Evolutionary conservation across 805 yeast species (phyloP).

Genomic region (Lachancea meyersii): DNA sequence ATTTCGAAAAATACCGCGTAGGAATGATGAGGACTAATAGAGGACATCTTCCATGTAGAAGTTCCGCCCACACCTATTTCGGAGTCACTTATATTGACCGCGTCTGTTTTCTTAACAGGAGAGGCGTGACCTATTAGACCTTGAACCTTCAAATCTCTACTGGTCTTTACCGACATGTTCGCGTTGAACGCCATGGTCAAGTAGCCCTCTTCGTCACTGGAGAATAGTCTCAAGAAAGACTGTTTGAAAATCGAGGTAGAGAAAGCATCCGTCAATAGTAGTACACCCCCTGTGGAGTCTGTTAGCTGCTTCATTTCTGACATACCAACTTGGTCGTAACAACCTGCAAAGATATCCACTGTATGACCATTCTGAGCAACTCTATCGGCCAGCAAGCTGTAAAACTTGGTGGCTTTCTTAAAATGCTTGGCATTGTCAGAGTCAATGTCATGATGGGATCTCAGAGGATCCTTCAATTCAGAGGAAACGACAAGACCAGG

Average conservation of each 20-base stretch:
- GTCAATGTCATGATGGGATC: slow-evolving; percentile 96
- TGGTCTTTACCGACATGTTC: slow-evolving; percentile 76
- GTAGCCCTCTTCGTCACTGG: slow-evolving; percentile 80
- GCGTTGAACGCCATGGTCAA: slow-evolving; percentile 90
- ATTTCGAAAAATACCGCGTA: slow-evolving; percentile 89
- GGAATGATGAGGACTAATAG: slow-evolving; percentile 80
- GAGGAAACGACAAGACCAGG: slow-evolving; percentile 93
- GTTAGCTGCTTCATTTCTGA: slow-evolving; percentile 86
- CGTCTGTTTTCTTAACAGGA: slow-evolving; percentile 56
- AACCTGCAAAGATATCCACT: slow-evolving; percentile 87
- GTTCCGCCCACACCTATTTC: slow-evolving; percentile 95
- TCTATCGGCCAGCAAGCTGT: slow-evolving; percentile 65
- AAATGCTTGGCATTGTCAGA: slow-evolving; percentile 83
- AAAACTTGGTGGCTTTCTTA: slow-evolving; percentile 77
- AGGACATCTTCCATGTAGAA: slow-evolving; percentile 77
- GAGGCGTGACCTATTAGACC: slow-evolving; percentile 94
- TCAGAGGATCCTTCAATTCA: slow-evolving; percentile 88
- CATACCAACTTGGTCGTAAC: slow-evolving; percentile 94
- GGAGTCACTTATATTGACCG: slow-evolving; percentile 77
- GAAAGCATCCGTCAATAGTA: slow-evolving; percentile 85
- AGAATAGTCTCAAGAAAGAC: slow-evolving; percentile 79
- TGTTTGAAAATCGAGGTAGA: slow-evolving; percentile 92
- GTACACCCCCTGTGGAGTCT: slow-evolving; percentile 83
- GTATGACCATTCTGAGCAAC: slow-evolving; percentile 71
- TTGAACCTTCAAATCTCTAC: slow-evolving; percentile 78